Evolutionary conservation across 768 basidiomycete species (phyloP).

Genomic region (Cystobasidium tubakii): DNA sequence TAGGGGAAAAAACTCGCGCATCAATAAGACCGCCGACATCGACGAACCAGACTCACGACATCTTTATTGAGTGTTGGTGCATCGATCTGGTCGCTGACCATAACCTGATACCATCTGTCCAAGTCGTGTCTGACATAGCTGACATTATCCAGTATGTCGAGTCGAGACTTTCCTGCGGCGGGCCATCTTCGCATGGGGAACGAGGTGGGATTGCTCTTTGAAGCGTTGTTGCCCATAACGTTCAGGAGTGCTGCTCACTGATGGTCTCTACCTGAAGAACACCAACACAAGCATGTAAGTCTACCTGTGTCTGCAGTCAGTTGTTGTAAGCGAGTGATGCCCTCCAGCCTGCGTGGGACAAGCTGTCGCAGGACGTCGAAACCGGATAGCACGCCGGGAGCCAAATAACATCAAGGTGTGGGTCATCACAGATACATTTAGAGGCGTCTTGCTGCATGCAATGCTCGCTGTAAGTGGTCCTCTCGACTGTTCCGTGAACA

Average conservation of each 20-base stretch:
- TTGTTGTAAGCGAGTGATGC: too few species aligned
- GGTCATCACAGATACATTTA: not conserved
- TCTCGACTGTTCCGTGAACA: too few species aligned
- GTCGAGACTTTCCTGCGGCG: not conserved
- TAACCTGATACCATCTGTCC: not conserved
- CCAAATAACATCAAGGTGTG: not conserved
- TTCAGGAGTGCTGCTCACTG: not conserved
- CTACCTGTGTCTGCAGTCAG: too few species aligned
- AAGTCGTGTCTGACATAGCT: not conserved
- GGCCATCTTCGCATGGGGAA: not conserved
- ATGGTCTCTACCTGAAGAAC: too few species aligned
- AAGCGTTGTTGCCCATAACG: not conserved
- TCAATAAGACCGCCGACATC: not conserved
- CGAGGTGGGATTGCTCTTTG: slow-evolving; percentile 1
- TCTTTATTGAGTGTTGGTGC: not conserved
- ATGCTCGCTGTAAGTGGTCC: too few species aligned
- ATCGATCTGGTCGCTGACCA: not conserved
- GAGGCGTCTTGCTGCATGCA: too few species aligned
- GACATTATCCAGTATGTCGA: not conserved
- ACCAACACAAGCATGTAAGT: too few species aligned
- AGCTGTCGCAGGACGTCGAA: not conserved
- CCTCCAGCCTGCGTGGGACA: too few species aligned
- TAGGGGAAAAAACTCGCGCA: not conserved
- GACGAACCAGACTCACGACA: not conserved
- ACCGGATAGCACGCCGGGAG: not conserved